phyloP scores from a whole-genome alignment of 495 filamentous ascomycete species.

The Podospora didyma region DNA sequence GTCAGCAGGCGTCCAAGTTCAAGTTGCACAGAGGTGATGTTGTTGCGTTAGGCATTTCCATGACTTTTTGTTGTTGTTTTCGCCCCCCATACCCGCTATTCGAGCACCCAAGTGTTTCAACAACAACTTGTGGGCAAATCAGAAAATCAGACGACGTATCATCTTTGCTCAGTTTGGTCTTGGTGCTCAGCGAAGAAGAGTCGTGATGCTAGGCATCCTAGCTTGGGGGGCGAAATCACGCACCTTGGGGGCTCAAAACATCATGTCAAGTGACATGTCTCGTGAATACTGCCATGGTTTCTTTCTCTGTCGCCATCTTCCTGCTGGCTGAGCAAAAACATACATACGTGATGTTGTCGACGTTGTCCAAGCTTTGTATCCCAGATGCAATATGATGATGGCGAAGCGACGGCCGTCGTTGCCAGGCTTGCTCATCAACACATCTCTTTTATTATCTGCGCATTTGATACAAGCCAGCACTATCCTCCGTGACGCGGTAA shows the following conservation, averaged over 20 bases:
- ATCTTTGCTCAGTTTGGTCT: not conserved
- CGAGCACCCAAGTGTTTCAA: conserved; percentile 4
- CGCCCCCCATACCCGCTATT: not conserved
- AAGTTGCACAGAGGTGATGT: not conserved
- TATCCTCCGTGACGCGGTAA: not conserved
- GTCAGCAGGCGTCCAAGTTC: too few species aligned
- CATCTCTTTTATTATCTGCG: not conserved
- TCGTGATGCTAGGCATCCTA: not conserved
- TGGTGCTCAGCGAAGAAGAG: not conserved
- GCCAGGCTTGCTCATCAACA: not conserved
- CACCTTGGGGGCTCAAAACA: not conserved
- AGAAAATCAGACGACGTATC: conserved; percentile 9
- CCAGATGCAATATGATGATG: not conserved
- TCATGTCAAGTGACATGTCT: not conserved
- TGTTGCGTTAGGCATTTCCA: not conserved
- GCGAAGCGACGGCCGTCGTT: conserved; percentile 1
- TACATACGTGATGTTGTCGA: conserved; percentile 5
- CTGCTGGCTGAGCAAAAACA: too few species aligned
- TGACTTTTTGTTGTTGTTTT: not conserved
- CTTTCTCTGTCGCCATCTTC: not conserved
- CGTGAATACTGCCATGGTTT: not conserved
- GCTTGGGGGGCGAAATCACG: not conserved
- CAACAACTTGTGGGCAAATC: conserved; percentile 6
- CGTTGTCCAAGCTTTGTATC: not conserved
- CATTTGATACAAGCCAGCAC: not conserved